A percentile compares a stretch with the other conserved stretches of the same genome.
phyloP scores from a whole-genome alignment of 2,329 filamentous ascomycete species.

The Lecanicillium sp. region DNA sequence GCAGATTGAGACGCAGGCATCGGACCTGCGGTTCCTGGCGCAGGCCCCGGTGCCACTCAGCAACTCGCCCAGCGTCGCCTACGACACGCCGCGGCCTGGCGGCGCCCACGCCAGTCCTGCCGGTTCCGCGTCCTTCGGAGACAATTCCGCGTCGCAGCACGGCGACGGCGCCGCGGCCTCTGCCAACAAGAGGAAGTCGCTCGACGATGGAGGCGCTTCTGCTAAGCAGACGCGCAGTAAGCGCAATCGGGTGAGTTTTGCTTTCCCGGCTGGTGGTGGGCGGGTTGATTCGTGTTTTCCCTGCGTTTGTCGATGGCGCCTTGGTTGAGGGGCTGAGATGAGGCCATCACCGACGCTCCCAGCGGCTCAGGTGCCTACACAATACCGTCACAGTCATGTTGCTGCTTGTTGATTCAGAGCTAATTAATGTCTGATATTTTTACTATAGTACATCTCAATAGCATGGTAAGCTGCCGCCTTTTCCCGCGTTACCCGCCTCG shows the following conservation, averaged over 20 bases:
- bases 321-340: too few species aligned
- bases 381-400: not conserved
- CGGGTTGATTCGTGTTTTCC: too few species aligned
- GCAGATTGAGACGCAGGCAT: constrained; percentile 46
- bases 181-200: constrained; percentile 28
- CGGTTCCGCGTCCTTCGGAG: constrained; percentile 35
- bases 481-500: not conserved
- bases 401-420: not conserved
- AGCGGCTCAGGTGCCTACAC: too few species aligned
- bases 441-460: constrained; percentile 49
- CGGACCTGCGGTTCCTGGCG: constrained; percentile 44
- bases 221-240: constrained; percentile 51
- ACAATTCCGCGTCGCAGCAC: constrained; percentile 37
- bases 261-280: constrained; percentile 1
- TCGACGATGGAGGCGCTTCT: constrained; percentile 29
- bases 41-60: constrained; percentile 27
- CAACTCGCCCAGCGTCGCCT: constrained; percentile 20
- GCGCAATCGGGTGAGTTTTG: constrained; percentile 45
- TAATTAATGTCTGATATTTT: constrained; percentile 11
- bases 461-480: constrained; percentile 40
- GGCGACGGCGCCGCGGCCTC: constrained; percentile 14
- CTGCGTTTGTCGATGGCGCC: not conserved
- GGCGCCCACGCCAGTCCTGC: constrained; percentile 8
- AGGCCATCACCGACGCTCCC: too few species aligned
- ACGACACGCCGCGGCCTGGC: constrained; percentile 24